These are phyloP conservation scores for Wickerhamomyces silvicola DNA, from an alignment of 805 yeast species.

Conservation along the genomic window DNA sequence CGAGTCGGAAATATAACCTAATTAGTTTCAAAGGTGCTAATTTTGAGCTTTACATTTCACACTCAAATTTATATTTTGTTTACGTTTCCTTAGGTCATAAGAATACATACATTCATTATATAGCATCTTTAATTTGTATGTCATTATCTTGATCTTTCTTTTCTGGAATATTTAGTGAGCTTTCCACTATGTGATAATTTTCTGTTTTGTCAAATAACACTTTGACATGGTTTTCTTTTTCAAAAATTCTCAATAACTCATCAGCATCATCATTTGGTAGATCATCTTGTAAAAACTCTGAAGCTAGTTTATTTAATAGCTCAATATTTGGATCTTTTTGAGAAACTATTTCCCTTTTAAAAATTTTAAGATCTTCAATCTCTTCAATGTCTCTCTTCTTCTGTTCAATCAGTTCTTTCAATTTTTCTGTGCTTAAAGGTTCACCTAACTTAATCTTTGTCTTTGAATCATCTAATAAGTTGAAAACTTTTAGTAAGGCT, in stretches of 20 bases:
- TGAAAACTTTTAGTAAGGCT: slow-evolving; percentile 14
- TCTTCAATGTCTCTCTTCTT: slow-evolving; percentile 5
- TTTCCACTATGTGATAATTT: slow-evolving; percentile 4
- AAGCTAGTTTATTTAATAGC: slow-evolving; percentile 11
- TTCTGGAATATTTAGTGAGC: background rate
- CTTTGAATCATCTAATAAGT: slow-evolving; percentile 14
- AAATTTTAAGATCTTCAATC: slow-evolving; percentile 6
- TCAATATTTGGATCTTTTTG: slow-evolving; percentile 4
- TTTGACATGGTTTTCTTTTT: slow-evolving; percentile 11
- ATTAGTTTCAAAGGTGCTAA: too few relatives aligned
- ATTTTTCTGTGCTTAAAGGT: slow-evolving; percentile 5
- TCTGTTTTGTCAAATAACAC: slow-evolving; percentile 6
- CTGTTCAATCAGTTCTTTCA: slow-evolving; percentile 5
- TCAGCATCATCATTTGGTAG: slow-evolving; percentile 12
- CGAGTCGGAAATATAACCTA: too few relatives aligned
- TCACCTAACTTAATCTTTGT: background rate
- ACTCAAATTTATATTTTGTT: too few relatives aligned
- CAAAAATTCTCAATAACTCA: slow-evolving; percentile 8
- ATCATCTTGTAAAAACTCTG: slow-evolving; percentile 14
- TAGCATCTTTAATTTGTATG: background rate
- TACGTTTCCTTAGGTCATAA: too few relatives aligned
- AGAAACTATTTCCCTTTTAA: slow-evolving; percentile 2
- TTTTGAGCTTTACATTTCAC: too few relatives aligned
- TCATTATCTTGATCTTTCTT: slow-evolving; percentile 6
- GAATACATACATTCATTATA: too few relatives aligned